Conservation (phyloP, 2,329 filamentous ascomycete genomes). For the Cladophialophora chaetospira region DNA sequence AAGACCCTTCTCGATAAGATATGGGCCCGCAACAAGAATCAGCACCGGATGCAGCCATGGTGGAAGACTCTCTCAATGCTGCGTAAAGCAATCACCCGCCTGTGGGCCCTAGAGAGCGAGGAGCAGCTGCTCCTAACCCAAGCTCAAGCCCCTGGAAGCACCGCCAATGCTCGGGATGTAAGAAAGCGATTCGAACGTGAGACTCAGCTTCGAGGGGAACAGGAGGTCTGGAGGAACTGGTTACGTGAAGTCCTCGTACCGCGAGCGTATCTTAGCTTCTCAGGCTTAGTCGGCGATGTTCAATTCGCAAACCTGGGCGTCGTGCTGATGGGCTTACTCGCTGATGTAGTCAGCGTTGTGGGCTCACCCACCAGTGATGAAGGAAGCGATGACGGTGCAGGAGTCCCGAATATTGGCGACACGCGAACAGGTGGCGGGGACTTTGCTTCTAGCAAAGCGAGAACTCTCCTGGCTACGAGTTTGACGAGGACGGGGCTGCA, state of each 20-base stretch:
- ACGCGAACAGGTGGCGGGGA: slow-evolving; percentile 23
- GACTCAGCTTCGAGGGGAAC: slow-evolving; percentile 37
- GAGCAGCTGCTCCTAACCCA: neutral
- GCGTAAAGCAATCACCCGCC: slow-evolving; percentile 63
- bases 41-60: slow-evolving; percentile 81
- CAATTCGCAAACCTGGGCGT: slow-evolving; percentile 73
- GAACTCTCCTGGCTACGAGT: slow-evolving; percentile 10
- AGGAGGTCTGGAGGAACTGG: slow-evolving; percentile 40
- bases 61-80: slow-evolving; percentile 74
- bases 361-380: slow-evolving; percentile 24
- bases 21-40: slow-evolving; percentile 75
- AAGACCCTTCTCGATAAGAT: slow-evolving; percentile 23
- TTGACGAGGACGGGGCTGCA: slow-evolving; percentile 19
- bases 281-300: slow-evolving; percentile 68
- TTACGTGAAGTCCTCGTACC: slow-evolving; percentile 47
- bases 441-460: slow-evolving; percentile 26
- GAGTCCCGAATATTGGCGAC: neutral
- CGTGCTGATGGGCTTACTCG: slow-evolving; percentile 66
- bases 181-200: slow-evolving; percentile 48
- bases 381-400: slow-evolving; percentile 16
- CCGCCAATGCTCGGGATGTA: slow-evolving; percentile 32
- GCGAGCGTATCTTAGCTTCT: slow-evolving; percentile 56
- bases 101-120: slow-evolving; percentile 48
- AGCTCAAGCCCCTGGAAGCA: neutral
- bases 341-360: slow-evolving; percentile 56